These are phyloP conservation scores for Scleroderma citrinum DNA, from an alignment of 768 basidiomycete genomes.

Conservation along the genomic window DNA sequence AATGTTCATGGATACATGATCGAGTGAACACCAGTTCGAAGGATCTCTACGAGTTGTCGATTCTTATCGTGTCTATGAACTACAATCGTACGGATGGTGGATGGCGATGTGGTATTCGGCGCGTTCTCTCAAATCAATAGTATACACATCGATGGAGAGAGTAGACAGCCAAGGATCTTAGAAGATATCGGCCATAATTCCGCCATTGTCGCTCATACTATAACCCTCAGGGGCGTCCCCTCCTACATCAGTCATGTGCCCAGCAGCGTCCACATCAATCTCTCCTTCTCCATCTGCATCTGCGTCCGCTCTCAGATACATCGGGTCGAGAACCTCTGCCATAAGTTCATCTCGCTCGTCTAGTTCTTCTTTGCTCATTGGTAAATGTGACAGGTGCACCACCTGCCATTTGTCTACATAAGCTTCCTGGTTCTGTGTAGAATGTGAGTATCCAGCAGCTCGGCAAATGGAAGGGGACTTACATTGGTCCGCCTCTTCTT, in stretches of 20 bases:
- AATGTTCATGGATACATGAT: no score
- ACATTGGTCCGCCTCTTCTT: slow-evolving; percentile 84
- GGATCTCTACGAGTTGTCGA: no score
- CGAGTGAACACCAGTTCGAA: no score
- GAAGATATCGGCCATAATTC: slow-evolving; percentile 31
- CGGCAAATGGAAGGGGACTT: slow-evolving; percentile 21
- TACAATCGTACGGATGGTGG: no score
- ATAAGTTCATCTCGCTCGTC: slow-evolving; percentile 74
- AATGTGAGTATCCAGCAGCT: slow-evolving; percentile 1
- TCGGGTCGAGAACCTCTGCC: slow-evolving; percentile 70
- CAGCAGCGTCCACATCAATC: slow-evolving; percentile 48
- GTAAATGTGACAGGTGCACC: slow-evolving; percentile 64
- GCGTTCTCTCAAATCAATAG: no score
- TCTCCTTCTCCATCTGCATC: slow-evolving; percentile 63
- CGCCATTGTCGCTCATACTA: slow-evolving; percentile 32
- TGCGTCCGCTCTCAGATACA: slow-evolving; percentile 46
- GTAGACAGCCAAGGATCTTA: slow-evolving; percentile 8
- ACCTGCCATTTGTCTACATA: slow-evolving; percentile 81
- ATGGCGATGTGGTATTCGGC: no score
- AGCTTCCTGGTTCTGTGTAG: slow-evolving; percentile 54
- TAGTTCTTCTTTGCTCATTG: slow-evolving; percentile 68
- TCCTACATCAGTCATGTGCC: slow-evolving; percentile 35
- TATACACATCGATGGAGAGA: neutral
- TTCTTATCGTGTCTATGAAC: no score
- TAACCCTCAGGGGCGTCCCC: slow-evolving; percentile 38